phyloP scores from a whole-genome alignment of 2,329 filamentous ascomycete species.

The Paecilomyces sp. region DNA sequence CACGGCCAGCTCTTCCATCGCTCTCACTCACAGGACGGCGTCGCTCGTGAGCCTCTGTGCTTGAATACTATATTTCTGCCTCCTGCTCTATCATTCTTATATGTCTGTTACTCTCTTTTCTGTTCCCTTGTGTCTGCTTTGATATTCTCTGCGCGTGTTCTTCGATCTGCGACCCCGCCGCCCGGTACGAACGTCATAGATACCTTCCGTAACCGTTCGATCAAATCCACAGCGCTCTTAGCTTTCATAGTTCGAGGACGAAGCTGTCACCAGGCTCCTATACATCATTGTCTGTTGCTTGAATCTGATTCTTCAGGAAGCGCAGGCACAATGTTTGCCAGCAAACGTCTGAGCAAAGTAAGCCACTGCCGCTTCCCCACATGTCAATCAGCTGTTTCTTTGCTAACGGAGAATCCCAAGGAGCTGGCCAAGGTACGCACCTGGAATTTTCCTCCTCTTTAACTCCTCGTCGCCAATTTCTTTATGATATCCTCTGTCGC shows the following conservation, averaged over 20 bases:
- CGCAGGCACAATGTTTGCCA: constrained; percentile 40
- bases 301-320: background rate
- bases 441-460: background rate
- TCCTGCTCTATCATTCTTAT: background rate
- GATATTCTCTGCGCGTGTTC: background rate
- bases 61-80: background rate
- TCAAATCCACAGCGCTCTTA: background rate
- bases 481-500: background rate
- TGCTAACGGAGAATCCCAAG: constrained; percentile 26
- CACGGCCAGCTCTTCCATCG: background rate
- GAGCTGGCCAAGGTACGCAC: constrained; percentile 49
- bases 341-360: constrained; percentile 43
- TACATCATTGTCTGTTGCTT: background rate
- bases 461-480: background rate
- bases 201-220: background rate
- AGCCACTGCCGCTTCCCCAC: constrained; percentile 3
- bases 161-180: background rate
- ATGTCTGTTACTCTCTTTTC: background rate
- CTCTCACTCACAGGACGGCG: background rate
- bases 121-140: background rate
- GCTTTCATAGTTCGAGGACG: background rate
- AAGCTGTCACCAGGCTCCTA: background rate
- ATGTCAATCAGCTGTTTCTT: background rate
- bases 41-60: background rate
- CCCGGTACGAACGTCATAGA: background rate